Evolutionary conservation across 805 yeast genomes (phyloP).

Genomic region (Wickerhamomyces ciferrii): DNA sequence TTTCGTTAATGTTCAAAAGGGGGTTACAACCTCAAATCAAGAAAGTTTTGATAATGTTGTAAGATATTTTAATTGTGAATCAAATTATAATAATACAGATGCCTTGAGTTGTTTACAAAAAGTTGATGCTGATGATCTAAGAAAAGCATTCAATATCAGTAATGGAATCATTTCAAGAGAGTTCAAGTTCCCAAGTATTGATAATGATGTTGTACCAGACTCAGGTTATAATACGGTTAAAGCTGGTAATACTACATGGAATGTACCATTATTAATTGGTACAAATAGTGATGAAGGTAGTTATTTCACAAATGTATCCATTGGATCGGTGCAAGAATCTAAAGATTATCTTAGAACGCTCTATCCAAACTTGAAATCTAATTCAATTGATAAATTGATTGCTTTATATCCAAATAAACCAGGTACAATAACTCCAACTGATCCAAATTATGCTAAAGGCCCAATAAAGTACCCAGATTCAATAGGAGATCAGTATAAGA

Average conservation of each 20-base stretch:
- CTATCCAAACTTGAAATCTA: not conserved
- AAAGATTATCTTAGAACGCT: too few species aligned
- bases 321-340: too few species aligned
- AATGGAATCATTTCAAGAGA: conserved; percentile 6
- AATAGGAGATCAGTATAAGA: conserved; percentile 1
- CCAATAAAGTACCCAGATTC: conserved; percentile 2
- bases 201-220: conserved; percentile 11
- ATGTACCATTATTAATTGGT: conserved; percentile 18
- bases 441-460: conserved; percentile 6
- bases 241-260: conserved; percentile 7
- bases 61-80: not conserved
- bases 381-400: not conserved
- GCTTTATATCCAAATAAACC: conserved; percentile 1
- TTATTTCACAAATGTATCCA: too few species aligned
- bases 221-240: conserved; percentile 7
- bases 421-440: conserved; percentile 1
- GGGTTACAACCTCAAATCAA: conserved; percentile 9
- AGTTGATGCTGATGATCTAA: conserved; percentile 4
- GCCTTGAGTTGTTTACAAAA: conserved; percentile 9
- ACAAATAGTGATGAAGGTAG: conserved; percentile 19
- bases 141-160: conserved; percentile 6
- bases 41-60: not conserved
- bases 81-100: conserved; percentile 3
- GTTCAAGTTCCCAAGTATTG: conserved; percentile 8
- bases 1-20: conserved; percentile 5